These are phyloP conservation scores for Forsythia suspensa DNA, from an alignment of 257 asterid species.

Conservation along the genomic window DNA sequence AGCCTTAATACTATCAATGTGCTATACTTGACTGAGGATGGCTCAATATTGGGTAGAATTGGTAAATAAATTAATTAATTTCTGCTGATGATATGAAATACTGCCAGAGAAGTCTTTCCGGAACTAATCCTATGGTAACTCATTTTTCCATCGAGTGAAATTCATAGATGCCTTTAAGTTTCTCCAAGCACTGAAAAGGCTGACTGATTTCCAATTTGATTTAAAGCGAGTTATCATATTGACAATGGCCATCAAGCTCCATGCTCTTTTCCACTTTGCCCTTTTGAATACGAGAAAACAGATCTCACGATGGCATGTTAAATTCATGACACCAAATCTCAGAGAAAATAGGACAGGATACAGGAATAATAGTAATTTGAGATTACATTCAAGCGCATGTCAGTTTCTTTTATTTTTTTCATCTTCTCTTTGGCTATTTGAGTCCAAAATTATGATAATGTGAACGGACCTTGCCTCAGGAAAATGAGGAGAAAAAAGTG, in stretches of 20 bases:
- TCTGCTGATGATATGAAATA: no score
- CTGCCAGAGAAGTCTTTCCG: background rate
- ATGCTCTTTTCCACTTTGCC: background rate
- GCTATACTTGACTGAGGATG: no score
- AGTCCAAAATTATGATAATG: background rate
- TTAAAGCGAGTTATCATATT: background rate
- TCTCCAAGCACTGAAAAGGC: background rate
- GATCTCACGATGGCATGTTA: background rate
- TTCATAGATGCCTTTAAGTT: background rate
- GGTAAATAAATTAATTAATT: no score
- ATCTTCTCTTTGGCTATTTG: background rate
- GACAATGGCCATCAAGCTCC: background rate
- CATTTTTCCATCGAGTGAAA: background rate
- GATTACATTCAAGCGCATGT: background rate
- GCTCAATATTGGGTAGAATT: no score
- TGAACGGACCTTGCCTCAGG: slow-evolving; percentile 1
- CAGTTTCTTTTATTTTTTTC: background rate
- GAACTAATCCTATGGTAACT: background rate
- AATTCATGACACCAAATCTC: background rate
- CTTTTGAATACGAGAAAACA: background rate
- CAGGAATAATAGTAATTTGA: background rate
- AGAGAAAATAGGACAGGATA: background rate
- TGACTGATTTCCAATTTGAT: background rate
- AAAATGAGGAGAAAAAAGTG: background rate
- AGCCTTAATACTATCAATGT: no score